Conservation (phyloP, 805 yeast species). For the Starmerella etchellsii region DNA sequence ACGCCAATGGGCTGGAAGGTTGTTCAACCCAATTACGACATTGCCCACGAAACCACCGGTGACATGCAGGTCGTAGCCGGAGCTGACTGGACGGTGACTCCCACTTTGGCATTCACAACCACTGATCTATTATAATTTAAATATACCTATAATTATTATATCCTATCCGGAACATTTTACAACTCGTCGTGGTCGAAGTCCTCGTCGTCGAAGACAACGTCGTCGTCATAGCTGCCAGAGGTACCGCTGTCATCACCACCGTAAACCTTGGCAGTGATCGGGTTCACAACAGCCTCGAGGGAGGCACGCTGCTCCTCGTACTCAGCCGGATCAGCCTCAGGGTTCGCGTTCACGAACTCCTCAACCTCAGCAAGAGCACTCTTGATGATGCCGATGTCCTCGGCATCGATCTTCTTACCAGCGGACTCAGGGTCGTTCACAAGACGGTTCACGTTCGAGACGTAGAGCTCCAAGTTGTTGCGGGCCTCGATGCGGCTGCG, state of each 20-base stretch:
- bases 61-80: background rate
- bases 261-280: conserved; percentile 81
- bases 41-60: background rate
- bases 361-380: conserved; percentile 81
- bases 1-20: background rate
- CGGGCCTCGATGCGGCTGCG: conserved; percentile 79
- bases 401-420: conserved; percentile 72
- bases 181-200: conserved; percentile 20
- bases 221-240: conserved; percentile 43
- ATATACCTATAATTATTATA: background rate
- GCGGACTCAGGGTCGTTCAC: conserved; percentile 40
- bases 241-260: conserved; percentile 39
- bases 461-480: conserved; percentile 79
- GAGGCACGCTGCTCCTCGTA: conserved; percentile 82
- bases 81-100: background rate
- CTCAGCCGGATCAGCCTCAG: conserved; percentile 82
- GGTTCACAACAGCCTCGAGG: conserved; percentile 70
- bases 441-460: conserved; percentile 67
- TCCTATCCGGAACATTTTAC: conserved; percentile 2
- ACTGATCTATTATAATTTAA: background rate
- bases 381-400: conserved; percentile 74
- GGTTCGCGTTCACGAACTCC: conserved; percentile 77
- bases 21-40: background rate
- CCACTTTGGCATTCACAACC: background rate
- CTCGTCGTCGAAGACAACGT: conserved; percentile 22